These are phyloP conservation scores for Aspergillus campestris DNA, from an alignment of 495 filamentous ascomycete species.

Conservation along the genomic window DNA sequence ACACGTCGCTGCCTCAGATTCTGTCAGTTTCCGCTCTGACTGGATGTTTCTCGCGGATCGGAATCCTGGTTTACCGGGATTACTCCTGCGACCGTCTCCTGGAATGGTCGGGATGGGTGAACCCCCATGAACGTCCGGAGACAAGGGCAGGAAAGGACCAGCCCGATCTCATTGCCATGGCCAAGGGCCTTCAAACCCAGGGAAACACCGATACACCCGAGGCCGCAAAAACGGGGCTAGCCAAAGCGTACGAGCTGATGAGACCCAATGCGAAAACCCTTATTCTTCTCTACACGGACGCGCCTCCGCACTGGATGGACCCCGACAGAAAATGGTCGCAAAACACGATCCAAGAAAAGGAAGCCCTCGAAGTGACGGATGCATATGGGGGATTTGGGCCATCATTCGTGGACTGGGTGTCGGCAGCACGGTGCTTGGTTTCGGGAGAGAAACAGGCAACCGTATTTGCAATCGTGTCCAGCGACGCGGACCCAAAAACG, in stretches of 20 bases:
- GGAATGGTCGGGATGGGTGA: slow-evolving; percentile 38
- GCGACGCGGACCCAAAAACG: neutral
- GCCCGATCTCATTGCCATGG: slow-evolving; percentile 7
- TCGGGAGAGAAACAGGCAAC: slow-evolving; percentile 25
- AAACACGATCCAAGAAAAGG: neutral
- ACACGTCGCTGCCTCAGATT: slow-evolving; percentile 33
- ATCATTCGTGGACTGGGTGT: slow-evolving; percentile 34
- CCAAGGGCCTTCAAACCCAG: neutral
- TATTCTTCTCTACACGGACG: slow-evolving; percentile 40
- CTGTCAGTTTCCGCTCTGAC: slow-evolving; percentile 36
- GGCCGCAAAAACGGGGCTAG: slow-evolving; percentile 37
- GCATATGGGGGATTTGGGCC: slow-evolving; percentile 22
- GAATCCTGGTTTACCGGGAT: slow-evolving; percentile 38
- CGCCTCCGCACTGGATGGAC: slow-evolving; percentile 29
- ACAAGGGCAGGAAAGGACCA: neutral
- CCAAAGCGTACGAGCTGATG: slow-evolving; percentile 35
- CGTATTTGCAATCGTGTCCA: slow-evolving; percentile 26
- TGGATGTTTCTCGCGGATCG: slow-evolving; percentile 34
- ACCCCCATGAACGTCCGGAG: neutral
- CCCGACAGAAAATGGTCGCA: neutral
- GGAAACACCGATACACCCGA: slow-evolving; percentile 33
- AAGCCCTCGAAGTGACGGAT: slow-evolving; percentile 7
- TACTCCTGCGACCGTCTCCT: slow-evolving; percentile 24
- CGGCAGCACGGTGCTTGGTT: slow-evolving; percentile 17
- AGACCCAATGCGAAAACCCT: slow-evolving; percentile 35